These are phyloP conservation scores for Trichocladium uniseriatum DNA, from an alignment of 495 filamentous ascomycete genomes.

Conservation along the genomic window DNA sequence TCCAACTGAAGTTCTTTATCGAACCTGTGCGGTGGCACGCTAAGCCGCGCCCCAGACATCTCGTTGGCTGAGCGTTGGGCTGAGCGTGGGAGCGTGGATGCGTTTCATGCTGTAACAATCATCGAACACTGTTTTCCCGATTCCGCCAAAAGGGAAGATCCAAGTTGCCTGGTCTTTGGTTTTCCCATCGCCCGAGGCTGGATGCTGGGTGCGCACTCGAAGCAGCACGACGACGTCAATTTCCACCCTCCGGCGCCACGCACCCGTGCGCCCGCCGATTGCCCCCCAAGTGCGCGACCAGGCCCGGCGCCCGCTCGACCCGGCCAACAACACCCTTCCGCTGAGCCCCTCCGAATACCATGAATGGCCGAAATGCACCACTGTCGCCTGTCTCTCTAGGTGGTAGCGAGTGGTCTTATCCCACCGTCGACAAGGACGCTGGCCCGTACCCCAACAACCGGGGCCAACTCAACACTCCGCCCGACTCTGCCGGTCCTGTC, in stretches of 20 bases:
- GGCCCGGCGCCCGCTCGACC: conserved; percentile 12
- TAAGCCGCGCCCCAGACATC: not conserved
- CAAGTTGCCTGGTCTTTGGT: too few species aligned
- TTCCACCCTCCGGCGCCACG: conserved; percentile 5
- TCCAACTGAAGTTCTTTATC: not conserved
- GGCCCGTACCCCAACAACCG: conserved; percentile 46
- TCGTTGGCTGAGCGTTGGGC: conserved; percentile 12
- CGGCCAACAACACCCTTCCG: conserved; percentile 5
- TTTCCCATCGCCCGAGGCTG: not conserved
- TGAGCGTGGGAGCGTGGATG: too few species aligned
- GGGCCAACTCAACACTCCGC: conserved; percentile 60
- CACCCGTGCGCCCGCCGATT: not conserved
- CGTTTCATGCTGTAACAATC: conserved; percentile 17
- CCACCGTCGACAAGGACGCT: conserved; percentile 44
- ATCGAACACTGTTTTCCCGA: not conserved
- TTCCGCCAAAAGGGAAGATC: too few species aligned
- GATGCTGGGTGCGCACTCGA: not conserved
- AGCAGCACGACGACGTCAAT: not conserved
- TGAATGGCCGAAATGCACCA: conserved; percentile 49
- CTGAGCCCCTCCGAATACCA: conserved; percentile 24
- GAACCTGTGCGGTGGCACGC: not conserved
- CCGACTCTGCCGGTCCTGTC: conserved; percentile 55
- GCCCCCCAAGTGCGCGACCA: conserved; percentile 3
- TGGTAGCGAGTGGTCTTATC: conserved; percentile 86
- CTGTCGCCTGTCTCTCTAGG: conserved; percentile 76